Base-by-base conservation (phyloP, 1,139 yeast genomes). In the Yamadazyma spencermartinsiae region DNA sequence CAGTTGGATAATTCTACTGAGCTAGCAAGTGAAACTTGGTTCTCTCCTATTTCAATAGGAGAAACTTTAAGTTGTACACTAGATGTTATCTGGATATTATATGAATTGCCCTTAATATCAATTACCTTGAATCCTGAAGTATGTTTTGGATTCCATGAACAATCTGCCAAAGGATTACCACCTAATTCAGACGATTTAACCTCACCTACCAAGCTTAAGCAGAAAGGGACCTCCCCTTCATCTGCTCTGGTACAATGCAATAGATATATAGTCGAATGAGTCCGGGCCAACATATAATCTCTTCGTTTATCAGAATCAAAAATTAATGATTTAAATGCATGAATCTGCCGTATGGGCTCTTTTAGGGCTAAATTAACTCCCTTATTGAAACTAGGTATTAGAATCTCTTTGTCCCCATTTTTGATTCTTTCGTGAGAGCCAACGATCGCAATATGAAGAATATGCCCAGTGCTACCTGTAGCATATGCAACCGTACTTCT, bases 1-100 rank as follows among this genome's bases (percentile, higher is more conserved):
- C 85, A 82, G 33, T 64, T 64, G 0, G 89, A 82, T 2, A 79
- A 51, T 39, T 80, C 86, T 2, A 63, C 59, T 1, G 72, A 63
- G 41, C 76, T 78, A 38, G 63, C 56, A 7, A 72, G 55, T 1
- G 65, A 33, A n/a, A 49, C 40, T 12, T 39, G 38, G 36, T 39
- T 27, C 24, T 40, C 34, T 7, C 26, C 20, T 14, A 41, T 20
- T 2, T 10, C 29, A 15, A 43, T 17, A 10, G 39, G 38, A 7
- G 25, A 16, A 1, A 40, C 13, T 17, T 29, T 36, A 2, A 33
- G n/a, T 4, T 35, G 31, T 4, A 33, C 9, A 3, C 20, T 28
- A 8, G 33, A 26, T 2, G 19, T 14, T 18, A 48, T 31, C 2
- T 13, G 18, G 2, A 39, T 34, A 10, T 19, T 20, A 28, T 65